A percentile compares a stretch with the other conserved stretches of the same genome.
These are phyloP conservation scores for Paramecium tetraurelia DNA, from an alignment of 73 alveolate species.

Conservation along the genomic window DNA sequence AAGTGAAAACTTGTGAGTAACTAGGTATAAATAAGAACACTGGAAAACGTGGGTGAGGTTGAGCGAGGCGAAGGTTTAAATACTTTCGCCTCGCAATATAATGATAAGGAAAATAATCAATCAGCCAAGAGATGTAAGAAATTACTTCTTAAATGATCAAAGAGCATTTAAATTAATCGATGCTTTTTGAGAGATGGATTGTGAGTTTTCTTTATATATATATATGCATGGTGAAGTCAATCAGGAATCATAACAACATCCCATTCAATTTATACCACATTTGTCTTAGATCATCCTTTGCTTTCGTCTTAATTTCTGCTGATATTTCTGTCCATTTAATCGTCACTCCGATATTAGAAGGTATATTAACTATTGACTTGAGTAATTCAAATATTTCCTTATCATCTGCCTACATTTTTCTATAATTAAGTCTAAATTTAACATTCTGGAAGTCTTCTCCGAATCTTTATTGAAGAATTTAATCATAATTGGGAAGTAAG, in stretches of 20 bases:
- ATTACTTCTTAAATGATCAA: neutral
- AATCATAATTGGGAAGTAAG: neutral
- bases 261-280: neutral
- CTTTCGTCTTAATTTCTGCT: neutral
- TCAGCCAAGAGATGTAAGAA: neutral
- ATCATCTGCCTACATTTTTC: neutral
- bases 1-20: constrained; percentile 14
- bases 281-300: constrained; percentile 18
- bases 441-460: neutral
- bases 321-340: constrained; percentile 42
- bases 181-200: constrained; percentile 14
- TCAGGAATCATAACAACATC: neutral
- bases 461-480: neutral
- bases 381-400: neutral
- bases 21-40: constrained; percentile 15
- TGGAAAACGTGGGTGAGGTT: constrained; percentile 36
- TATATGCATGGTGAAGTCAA: constrained; percentile 4
- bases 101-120: neutral
- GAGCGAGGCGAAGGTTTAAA: constrained; percentile 45
- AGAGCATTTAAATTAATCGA: neutral
- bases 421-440: neutral
- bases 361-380: neutral
- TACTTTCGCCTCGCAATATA: constrained; percentile 45
- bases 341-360: neutral
- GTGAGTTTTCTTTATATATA: constrained; percentile 27